A percentile compares a stretch with the other conserved stretches of the same genome.
Evolutionary conservation across 495 filamentous ascomycete species (phyloP).

Genomic region (Trichoderma orchidacearum): DNA sequence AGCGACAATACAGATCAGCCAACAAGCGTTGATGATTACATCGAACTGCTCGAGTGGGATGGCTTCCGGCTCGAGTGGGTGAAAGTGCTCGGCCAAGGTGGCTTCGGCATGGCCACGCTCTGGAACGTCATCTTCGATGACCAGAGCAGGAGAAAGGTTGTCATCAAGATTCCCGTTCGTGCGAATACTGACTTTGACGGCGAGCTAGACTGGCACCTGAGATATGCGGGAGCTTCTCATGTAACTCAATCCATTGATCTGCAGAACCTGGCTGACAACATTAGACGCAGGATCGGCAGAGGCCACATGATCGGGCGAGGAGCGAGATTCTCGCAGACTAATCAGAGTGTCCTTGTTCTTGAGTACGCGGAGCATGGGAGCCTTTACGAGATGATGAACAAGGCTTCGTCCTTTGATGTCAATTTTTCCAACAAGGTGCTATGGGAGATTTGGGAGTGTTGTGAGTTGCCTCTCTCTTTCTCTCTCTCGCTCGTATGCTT

Average conservation of each 20-base stretch:
- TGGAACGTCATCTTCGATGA: constrained; percentile 1
- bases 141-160: neutral
- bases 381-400: neutral
- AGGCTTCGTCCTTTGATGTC: neutral
- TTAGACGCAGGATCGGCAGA: neutral
- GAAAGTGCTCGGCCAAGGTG: neutral
- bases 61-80: constrained; percentile 1
- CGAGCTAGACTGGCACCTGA: neutral
- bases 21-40: neutral
- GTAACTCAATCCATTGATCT: neutral
- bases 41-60: neutral
- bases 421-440: neutral
- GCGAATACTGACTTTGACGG: neutral
- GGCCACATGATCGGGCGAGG: neutral
- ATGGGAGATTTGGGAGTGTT: neutral
- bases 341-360: neutral
- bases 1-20: neutral
- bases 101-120: neutral
- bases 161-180: neutral
- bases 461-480: neutral
- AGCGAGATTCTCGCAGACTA: neutral
- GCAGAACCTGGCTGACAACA: neutral
- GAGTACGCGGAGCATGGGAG: constrained; percentile 1
- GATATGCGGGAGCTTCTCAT: neutral
- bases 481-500: neutral